phyloP scores from a whole-genome alignment of 1,284 basidiomycete genomes.

The Papiliotrema terrestris region DNA sequence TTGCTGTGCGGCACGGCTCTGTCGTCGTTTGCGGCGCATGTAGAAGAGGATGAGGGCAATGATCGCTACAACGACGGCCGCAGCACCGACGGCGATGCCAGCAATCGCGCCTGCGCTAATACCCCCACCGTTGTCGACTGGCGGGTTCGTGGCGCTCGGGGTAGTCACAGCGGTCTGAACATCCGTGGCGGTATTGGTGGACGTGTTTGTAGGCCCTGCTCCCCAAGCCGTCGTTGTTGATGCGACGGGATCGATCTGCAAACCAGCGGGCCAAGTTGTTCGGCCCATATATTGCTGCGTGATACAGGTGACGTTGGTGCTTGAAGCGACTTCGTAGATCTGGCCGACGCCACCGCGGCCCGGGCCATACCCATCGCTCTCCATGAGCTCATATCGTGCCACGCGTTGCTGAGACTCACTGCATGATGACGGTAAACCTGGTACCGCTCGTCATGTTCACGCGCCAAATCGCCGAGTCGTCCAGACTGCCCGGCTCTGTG shows the following conservation, averaged over 20 bases:
- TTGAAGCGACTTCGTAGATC: conserved; percentile 3
- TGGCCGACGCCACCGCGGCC: conserved; percentile 6
- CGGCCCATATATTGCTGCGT: background rate
- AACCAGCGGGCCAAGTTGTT: background rate
- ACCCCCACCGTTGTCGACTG: background rate
- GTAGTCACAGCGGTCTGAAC: background rate
- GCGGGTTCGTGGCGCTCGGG: background rate
- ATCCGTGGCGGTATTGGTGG: background rate
- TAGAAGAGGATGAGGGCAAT: background rate
- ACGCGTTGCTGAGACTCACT: conserved; percentile 9
- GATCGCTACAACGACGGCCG: background rate
- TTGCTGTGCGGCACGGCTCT: too few relatives aligned
- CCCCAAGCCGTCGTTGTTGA: background rate
- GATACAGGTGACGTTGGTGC: background rate
- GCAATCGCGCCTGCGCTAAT: conserved; percentile 1
- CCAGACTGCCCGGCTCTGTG: background rate
- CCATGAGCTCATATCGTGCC: too few relatives aligned
- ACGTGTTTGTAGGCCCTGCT: too few relatives aligned
- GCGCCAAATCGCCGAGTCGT: background rate
- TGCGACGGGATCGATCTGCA: background rate
- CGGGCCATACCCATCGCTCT: background rate
- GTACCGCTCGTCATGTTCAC: conserved; percentile 11
- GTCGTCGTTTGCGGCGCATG: conserved; percentile 1
- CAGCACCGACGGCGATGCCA: conserved; percentile 2
- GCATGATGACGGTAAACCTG: conserved; percentile 9